phyloP scores from a whole-genome alignment of 140 eudicot genomes.

The Ambrosia hybrid region DNA sequence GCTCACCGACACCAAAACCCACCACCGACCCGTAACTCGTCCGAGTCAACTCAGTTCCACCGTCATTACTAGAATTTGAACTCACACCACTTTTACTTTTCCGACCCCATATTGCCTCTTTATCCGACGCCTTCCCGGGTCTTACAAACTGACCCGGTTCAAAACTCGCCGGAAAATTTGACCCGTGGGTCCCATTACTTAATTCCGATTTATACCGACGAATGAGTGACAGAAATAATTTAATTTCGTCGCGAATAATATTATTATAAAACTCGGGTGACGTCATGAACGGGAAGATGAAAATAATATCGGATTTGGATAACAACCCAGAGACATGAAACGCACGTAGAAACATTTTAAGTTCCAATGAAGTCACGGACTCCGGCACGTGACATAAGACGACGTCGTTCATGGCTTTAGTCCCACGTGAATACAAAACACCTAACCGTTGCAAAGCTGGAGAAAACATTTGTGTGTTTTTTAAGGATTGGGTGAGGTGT shows the following conservation, averaged over 20 bases:
- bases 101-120: slow-evolving; percentile 76
- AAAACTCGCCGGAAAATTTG: slow-evolving; percentile 39
- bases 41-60: slow-evolving; percentile 47
- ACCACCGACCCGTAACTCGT: slow-evolving; percentile 73
- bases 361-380: slow-evolving; percentile 30
- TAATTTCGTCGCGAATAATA: slow-evolving; percentile 48
- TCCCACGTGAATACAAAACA: slow-evolving; percentile 58
- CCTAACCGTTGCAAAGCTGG: slow-evolving; percentile 82
- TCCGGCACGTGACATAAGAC: slow-evolving; percentile 62
- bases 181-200: background rate
- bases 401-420: slow-evolving; percentile 62
- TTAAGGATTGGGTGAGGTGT: slow-evolving; percentile 4
- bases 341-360: slow-evolving; percentile 41
- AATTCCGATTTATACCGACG: slow-evolving; percentile 12
- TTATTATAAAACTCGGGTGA: slow-evolving; percentile 27
- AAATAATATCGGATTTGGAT: slow-evolving; percentile 54
- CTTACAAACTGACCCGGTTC: slow-evolving; percentile 50
- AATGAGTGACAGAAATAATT: slow-evolving; percentile 45
- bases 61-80: slow-evolving; percentile 23
- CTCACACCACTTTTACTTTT: slow-evolving; percentile 28
- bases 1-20: slow-evolving; percentile 76
- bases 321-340: slow-evolving; percentile 37
- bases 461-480: slow-evolving; percentile 17
- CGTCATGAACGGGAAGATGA: slow-evolving; percentile 47
- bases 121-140: slow-evolving; percentile 41